Conservation (phyloP, 129 eudicot species). For the Smallanthus sonchifolius region DNA sequence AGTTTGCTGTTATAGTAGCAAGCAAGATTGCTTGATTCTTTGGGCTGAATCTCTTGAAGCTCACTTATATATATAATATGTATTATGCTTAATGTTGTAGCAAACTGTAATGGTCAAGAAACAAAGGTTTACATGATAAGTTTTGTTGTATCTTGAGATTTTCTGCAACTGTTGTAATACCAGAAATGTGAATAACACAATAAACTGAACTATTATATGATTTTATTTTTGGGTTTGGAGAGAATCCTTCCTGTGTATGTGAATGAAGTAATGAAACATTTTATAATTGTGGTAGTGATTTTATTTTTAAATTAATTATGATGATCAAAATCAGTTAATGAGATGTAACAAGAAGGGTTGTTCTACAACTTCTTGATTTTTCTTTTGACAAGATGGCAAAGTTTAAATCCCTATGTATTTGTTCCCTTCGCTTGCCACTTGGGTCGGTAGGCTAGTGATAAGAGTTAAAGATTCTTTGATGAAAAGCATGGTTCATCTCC, state of each 20-base stretch:
- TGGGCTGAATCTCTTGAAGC: constrained; percentile 31
- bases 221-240: constrained; percentile 4
- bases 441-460: too few species aligned
- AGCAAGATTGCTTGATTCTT: constrained; percentile 33
- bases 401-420: too few species aligned
- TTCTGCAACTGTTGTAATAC: constrained; percentile 19
- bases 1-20: constrained; percentile 8
- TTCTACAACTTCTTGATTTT: too few species aligned
- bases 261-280: background rate
- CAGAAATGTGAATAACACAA: constrained; percentile 38
- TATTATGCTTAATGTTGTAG: constrained; percentile 20
- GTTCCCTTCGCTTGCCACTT: too few species aligned
- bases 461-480: too few species aligned
- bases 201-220: constrained; percentile 9
- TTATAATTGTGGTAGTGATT: background rate
- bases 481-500: too few species aligned
- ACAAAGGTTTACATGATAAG: constrained; percentile 14
- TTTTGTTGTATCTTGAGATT: constrained; percentile 13
- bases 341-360: background rate
- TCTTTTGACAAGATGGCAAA: too few species aligned
- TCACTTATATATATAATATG: constrained; percentile 25
- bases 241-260: background rate
- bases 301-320: background rate
- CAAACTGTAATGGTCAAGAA: constrained; percentile 11
- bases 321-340: background rate